Conservation (phyloP, 2,329 filamentous ascomycete genomes). For the Penicillium polonicum region DNA sequence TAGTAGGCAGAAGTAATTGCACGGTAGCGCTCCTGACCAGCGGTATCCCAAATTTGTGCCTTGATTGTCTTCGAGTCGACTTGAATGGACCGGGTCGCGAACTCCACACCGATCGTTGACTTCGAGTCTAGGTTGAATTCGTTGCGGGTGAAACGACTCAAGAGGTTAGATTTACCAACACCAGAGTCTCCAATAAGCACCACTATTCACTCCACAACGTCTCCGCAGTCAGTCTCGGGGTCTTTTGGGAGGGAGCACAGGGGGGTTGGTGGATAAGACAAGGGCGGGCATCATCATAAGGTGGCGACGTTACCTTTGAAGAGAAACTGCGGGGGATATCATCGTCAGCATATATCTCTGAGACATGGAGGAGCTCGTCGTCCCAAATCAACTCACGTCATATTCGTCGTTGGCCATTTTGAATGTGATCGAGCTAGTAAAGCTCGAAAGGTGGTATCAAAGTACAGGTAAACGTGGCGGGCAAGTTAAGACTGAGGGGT, state of each 20-base stretch:
- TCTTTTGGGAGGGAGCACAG: not conserved
- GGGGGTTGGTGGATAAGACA: constrained; percentile 16
- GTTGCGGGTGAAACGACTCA: constrained; percentile 99
- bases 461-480: constrained; percentile 12
- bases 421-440: constrained; percentile 25
- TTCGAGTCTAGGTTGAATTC: constrained; percentile 99
- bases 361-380: not conserved
- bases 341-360: constrained; percentile 33
- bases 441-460: constrained; percentile 20
- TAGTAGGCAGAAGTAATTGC: constrained; percentile 99
- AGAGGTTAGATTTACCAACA: constrained; percentile 99
- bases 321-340: constrained; percentile 68
- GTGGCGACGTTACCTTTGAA: constrained; percentile 77
- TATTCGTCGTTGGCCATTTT: constrained; percentile 99
- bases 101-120: constrained; percentile 99
- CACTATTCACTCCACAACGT: constrained; percentile 55
- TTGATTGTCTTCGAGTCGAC: constrained; percentile 99
- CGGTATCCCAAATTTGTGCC: constrained; percentile 99
- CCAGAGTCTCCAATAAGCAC: constrained; percentile 99
- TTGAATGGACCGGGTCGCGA: constrained; percentile 96
- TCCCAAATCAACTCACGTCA: constrained; percentile 69
- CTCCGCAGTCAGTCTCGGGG: constrained; percentile 19
- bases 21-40: constrained; percentile 97
- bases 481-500: not conserved
- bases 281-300: constrained; percentile 23